Conservation (phyloP, 1,284 basidiomycete genomes). For the Pseudozyma pruni region DNA sequence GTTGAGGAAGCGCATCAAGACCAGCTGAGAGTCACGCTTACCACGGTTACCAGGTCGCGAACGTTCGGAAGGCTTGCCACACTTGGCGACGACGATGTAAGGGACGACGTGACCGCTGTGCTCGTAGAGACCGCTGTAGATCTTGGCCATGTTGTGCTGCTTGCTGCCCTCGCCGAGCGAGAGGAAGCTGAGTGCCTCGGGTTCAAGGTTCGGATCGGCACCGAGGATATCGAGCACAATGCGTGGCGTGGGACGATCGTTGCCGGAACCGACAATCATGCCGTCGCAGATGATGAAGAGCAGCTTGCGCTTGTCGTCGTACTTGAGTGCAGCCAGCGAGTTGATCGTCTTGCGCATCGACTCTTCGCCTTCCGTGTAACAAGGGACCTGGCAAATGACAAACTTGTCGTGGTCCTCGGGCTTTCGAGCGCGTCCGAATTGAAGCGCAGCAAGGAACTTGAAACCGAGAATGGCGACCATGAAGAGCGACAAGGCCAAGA, state of each 20-base stretch:
- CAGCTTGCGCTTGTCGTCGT: constrained; percentile 97
- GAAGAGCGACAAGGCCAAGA: constrained; percentile 86
- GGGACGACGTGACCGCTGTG: constrained; percentile 94
- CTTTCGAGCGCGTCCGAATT: constrained; percentile 82
- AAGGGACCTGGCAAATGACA: constrained; percentile 97
- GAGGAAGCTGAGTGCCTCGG: constrained; percentile 92
- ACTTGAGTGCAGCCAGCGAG: constrained; percentile 90
- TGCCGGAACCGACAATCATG: constrained; percentile 96
- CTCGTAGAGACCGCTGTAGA: constrained; percentile 96
- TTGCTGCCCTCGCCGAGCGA: constrained; percentile 93
- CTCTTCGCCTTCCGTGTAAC: constrained; percentile 93
- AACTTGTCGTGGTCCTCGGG: constrained; percentile 99
- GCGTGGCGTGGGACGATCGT: constrained; percentile 73
- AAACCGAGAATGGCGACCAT: constrained; percentile 97
- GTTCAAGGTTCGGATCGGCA: constrained; percentile 89
- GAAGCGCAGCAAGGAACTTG: constrained; percentile 96
- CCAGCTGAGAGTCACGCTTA: constrained; percentile 85
- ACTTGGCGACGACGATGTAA: constrained; percentile 94
- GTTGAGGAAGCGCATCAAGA: constrained; percentile 97
- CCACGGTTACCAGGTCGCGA: constrained; percentile 84
- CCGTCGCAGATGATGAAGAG: constrained; percentile 96
- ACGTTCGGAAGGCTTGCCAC: constrained; percentile 93
- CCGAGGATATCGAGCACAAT: constrained; percentile 97
- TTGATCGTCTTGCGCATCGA: constrained; percentile 92
- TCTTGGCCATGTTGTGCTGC: constrained; percentile 98